These are phyloP conservation scores for Fusarium duplospermum DNA, from an alignment of 2,329 filamentous ascomycete species.

Conservation along the genomic window DNA sequence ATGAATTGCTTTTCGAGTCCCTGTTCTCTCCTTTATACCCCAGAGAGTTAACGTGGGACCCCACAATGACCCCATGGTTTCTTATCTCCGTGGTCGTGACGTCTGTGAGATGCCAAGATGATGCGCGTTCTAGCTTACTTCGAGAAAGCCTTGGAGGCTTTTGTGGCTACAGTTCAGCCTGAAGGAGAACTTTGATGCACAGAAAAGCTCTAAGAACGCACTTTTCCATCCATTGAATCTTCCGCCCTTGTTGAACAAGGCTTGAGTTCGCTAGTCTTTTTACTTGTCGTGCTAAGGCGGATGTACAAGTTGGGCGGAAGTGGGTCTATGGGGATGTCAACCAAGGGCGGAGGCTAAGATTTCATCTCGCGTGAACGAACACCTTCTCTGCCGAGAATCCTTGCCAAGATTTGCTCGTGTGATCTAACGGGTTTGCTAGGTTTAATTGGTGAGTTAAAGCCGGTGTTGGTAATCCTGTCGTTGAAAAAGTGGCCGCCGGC, in stretches of 20 bases:
- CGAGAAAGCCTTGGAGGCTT: neutral
- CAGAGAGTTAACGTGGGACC: neutral
- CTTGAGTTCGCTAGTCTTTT: neutral
- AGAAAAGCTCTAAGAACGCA: neutral
- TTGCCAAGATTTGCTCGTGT: neutral
- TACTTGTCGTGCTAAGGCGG: slow-evolving; percentile 25
- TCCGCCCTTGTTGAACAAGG: neutral
- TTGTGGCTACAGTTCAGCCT: neutral
- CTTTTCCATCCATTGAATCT: neutral
- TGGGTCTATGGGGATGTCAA: slow-evolving; percentile 26
- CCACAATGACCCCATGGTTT: neutral
- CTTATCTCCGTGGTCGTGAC: neutral
- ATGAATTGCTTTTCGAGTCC: neutral
- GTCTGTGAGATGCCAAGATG: neutral
- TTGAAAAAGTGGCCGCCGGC: neutral
- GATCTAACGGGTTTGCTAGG: neutral
- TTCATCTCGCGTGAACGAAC: neutral
- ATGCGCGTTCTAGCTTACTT: neutral
- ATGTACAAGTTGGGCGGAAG: slow-evolving; percentile 31
- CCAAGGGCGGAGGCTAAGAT: slow-evolving; percentile 31
- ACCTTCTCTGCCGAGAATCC: neutral
- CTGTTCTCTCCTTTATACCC: neutral
- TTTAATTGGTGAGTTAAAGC: neutral
- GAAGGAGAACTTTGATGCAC: neutral
- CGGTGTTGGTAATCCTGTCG: neutral